Percentiles rank a stretch among this genome's conserved stretches.
phyloP scores from a whole-genome alignment of 129 eudicot species.

The Flaveria linearis region DNA sequence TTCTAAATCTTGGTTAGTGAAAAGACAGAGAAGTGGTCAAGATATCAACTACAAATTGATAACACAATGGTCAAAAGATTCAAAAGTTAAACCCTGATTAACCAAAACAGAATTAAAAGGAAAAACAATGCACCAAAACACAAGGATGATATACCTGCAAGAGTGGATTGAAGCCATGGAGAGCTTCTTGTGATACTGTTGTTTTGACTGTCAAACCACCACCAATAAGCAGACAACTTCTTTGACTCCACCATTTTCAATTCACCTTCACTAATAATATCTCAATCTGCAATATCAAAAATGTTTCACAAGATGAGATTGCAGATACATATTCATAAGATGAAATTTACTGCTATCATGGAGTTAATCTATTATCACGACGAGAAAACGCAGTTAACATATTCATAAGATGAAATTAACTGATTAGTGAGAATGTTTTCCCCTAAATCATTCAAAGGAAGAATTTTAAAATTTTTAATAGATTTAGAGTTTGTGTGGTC shows the following conservation, averaged over 20 bases:
- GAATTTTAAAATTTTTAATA: too few species aligned
- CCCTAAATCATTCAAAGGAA: too few species aligned
- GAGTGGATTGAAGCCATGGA: constrained; percentile 78
- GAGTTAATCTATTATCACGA: background rate
- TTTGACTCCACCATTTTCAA: constrained; percentile 44
- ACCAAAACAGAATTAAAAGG: background rate
- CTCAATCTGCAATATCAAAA: background rate
- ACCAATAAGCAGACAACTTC: constrained; percentile 54
- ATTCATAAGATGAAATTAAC: too few species aligned
- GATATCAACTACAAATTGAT: constrained; percentile 10
- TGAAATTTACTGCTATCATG: background rate
- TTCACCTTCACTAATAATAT: constrained; percentile 19
- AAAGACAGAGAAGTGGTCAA: background rate
- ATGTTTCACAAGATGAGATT: too few species aligned
- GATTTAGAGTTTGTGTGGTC: too few species aligned
- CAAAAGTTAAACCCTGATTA: background rate
- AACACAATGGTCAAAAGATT: background rate
- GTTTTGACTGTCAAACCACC: constrained; percentile 78
- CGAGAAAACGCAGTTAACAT: too few species aligned
- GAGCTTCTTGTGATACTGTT: constrained; percentile 46
- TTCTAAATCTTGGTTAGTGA: background rate
- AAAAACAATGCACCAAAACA: background rate
- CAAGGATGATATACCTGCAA: constrained; percentile 45
- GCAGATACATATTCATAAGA: background rate
- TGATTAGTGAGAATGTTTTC: too few species aligned